Conservation (phyloP, 768 basidiomycete species). For the Cyclocybe aegerita region DNA sequence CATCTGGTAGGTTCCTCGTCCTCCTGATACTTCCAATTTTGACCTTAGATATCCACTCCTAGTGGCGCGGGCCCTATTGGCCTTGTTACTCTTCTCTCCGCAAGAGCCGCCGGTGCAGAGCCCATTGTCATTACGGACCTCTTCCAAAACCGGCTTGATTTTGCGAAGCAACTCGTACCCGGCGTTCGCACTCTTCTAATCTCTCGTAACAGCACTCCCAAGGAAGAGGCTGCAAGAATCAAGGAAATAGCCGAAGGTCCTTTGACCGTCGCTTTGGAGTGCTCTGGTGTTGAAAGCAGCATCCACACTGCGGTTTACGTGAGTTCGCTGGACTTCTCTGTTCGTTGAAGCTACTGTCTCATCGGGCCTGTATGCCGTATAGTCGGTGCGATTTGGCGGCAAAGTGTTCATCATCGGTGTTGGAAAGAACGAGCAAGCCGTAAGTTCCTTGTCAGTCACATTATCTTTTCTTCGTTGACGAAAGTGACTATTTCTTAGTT, state of each 20-base stretch:
- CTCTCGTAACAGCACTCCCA: conserved; percentile 40
- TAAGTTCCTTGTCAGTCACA: conserved; percentile 23
- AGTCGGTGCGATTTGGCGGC: conserved; percentile 66
- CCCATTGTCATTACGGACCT: conserved; percentile 71
- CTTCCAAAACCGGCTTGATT: conserved; percentile 63
- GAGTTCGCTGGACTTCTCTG: conserved; percentile 14
- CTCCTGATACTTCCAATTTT: neutral
- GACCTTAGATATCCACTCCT: conserved; percentile 1
- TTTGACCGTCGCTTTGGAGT: conserved; percentile 57
- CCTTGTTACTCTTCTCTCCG: conserved; percentile 58
- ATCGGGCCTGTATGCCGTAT: neutral
- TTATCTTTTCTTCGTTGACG: neutral
- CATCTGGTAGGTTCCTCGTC: conserved; percentile 48
- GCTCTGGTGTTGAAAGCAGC: conserved; percentile 64
- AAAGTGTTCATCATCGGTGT: conserved; percentile 74
- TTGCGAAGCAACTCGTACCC: conserved; percentile 61
- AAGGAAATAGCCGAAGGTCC: conserved; percentile 49
- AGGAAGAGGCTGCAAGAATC: conserved; percentile 52
- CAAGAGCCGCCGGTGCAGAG: conserved; percentile 67
- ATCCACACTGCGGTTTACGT: conserved; percentile 60
- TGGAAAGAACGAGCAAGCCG: conserved; percentile 60
- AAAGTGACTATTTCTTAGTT: conserved; percentile 31
- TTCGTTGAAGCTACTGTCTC: neutral
- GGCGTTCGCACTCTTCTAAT: conserved; percentile 59
- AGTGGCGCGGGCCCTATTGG: conserved; percentile 73